phyloP scores from a whole-genome alignment of 2,329 filamentous ascomycete species.

The Phialemonium atrogriseum region DNA sequence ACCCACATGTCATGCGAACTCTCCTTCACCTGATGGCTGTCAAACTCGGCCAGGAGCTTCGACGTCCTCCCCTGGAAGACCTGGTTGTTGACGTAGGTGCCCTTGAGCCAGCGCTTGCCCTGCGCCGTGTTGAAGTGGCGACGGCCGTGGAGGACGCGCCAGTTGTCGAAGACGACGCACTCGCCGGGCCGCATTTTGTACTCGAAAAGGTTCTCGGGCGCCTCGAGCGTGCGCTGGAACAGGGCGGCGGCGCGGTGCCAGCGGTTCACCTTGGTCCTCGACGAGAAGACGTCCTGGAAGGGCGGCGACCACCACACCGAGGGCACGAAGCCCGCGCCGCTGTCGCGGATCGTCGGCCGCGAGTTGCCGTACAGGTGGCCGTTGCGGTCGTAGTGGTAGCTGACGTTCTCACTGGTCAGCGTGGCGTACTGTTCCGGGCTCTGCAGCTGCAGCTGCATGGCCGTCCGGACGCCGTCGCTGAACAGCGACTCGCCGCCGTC shows the following conservation, averaged over 20 bases:
- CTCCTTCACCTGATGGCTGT: no score
- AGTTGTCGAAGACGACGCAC: slow-evolving; percentile 90
- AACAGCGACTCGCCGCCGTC: slow-evolving; percentile 81
- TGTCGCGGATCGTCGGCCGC: slow-evolving; percentile 27
- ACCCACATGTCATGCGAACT: no score
- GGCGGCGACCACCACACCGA: slow-evolving; percentile 60
- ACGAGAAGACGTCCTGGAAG: slow-evolving; percentile 56
- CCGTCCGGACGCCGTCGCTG: slow-evolving; percentile 63
- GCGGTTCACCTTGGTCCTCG: slow-evolving; percentile 6
- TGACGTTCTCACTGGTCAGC: slow-evolving; percentile 51
- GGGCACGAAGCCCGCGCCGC: slow-evolving; percentile 10
- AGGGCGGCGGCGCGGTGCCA: slow-evolving; percentile 32
- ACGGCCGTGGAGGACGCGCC: slow-evolving; percentile 76
- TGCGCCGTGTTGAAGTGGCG: slow-evolving; percentile 59
- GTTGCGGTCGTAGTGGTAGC: slow-evolving; percentile 62
- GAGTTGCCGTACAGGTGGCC: slow-evolving; percentile 53
- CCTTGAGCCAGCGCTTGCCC: slow-evolving; percentile 74
- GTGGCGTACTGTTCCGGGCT: slow-evolving; percentile 46
- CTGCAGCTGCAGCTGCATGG: slow-evolving; percentile 25
- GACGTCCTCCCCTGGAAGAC: slow-evolving; percentile 21
- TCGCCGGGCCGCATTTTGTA: slow-evolving; percentile 71
- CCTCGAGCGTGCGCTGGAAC: slow-evolving; percentile 54
- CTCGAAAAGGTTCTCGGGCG: slow-evolving; percentile 53
- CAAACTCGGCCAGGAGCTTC: no score
- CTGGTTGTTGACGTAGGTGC: slow-evolving; percentile 64